Base-by-base conservation (phyloP, 2,329 filamentous ascomycete genomes). In the Pseudogymnoascus sp. region DNA sequence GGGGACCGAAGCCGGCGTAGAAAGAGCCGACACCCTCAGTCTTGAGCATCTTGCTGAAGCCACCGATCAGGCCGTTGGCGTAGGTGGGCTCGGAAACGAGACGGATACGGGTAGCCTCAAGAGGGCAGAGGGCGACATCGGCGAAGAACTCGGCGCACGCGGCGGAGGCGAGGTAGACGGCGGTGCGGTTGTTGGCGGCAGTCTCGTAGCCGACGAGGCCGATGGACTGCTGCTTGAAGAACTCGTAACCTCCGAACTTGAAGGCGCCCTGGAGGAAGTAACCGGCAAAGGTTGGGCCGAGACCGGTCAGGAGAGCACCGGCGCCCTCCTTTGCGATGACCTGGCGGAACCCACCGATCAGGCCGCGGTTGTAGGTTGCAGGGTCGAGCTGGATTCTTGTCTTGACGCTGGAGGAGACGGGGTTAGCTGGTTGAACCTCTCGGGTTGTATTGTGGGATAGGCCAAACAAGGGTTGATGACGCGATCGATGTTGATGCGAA, bases 241-340 rank as follows among this genome's bases (percentile, higher is more conserved):
- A 88, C 81, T 96, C 91, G 79, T 96, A 96, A 76, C 91, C 91
- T 77, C 91, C 91, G 78, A 94, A 94, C 82, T 95, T 95, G 84
- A 94, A 87, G 72, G 90, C 89, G 75, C 91, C 91, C 81, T 96
- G 91, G 72, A 96, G 87, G 87, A 95, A 95, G 82, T 96, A 96
- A 77, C 91, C 91, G 68, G 91, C 89, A 70, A 87, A 86, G 74
- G 91, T 95, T 72, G 91, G 91, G 70, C 91, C 91, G 77, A 87
- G 84, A 78, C 91, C 91, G 70, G 91, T 95, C 77, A 91, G 81
- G 72, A 96, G 86, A 77, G 91, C 91, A 76, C 87, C 89, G 74
- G 89, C 88, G 80, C 91, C 91, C 82, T 95, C 91, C 70, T 86
- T 89, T 72, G 83, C 79, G 76, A 95, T 83, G 77, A 95, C 89